Percentiles rank a stretch among this genome's conserved stretches.
Conservation (phyloP, 2,329 filamentous ascomycete genomes). For the Thielaviopsis euricoi region DNA sequence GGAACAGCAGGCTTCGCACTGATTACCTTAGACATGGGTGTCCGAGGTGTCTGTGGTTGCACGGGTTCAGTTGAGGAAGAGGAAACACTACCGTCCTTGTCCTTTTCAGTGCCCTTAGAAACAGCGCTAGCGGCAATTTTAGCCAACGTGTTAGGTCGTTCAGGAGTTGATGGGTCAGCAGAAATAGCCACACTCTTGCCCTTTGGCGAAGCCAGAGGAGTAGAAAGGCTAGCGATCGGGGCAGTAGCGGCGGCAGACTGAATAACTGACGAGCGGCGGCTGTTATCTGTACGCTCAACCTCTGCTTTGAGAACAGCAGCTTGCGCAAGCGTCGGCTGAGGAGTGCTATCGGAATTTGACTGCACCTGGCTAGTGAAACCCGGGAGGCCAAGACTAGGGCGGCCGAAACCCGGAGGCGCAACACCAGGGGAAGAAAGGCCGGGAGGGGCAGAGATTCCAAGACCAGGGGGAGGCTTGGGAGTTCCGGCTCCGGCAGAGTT, state of each 20-base stretch:
- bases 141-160: neutral
- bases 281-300: neutral
- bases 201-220: slow-evolving; percentile 13
- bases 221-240: neutral
- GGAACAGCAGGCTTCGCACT: neutral
- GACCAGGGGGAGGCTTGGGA: slow-evolving; percentile 4
- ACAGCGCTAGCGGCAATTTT: slow-evolving; percentile 4
- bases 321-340: neutral
- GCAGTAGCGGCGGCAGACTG: neutral
- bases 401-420: neutral
- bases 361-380: neutral
- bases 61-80: slow-evolving; percentile 15
- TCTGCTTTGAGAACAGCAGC: neutral
- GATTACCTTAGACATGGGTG: slow-evolving; percentile 10
- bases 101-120: neutral
- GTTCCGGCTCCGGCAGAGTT: neutral
- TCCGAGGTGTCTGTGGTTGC: slow-evolving; percentile 19
- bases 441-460: slow-evolving; percentile 17
- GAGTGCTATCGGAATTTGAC: neutral
- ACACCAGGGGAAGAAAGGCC: slow-evolving; percentile 16
- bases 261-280: neutral
- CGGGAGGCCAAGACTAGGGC: neutral
- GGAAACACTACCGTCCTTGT: slow-evolving; percentile 14
- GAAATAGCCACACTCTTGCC: slow-evolving; percentile 14
- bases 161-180: slow-evolving; percentile 5